Conservation (phyloP, 768 basidiomycete species). For the Russula foetens region DNA sequence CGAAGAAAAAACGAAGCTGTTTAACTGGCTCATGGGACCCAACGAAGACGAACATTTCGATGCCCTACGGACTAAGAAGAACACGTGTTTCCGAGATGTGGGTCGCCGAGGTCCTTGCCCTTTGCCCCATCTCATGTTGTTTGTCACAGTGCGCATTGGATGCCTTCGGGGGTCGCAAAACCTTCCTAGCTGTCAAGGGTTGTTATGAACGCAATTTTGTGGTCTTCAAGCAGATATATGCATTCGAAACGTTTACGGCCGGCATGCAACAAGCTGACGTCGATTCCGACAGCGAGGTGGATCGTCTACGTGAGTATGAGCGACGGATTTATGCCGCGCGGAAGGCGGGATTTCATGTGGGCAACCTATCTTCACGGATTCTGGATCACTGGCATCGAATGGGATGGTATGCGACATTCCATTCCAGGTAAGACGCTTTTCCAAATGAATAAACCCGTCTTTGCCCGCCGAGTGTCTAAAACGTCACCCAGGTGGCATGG, state of each 20-base stretch:
- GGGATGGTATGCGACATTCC: conserved; percentile 73
- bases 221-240: conserved; percentile 74
- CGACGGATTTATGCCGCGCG: conserved; percentile 59
- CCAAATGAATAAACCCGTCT: not conserved
- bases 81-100: conserved; percentile 76
- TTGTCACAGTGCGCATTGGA: conserved; percentile 52
- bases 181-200: conserved; percentile 77
- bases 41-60: conserved; percentile 74
- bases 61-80: conserved; percentile 68
- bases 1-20: conserved; percentile 71
- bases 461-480: not conserved
- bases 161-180: conserved; percentile 69
- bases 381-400: conserved; percentile 74
- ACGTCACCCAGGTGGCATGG: conserved; percentile 17
- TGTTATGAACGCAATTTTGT: conserved; percentile 84
- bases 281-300: conserved; percentile 43
- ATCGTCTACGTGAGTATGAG: conserved; percentile 64
- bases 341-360: conserved; percentile 59
- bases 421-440: conserved; percentile 41
- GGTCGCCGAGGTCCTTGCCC: conserved; percentile 1
- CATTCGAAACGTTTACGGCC: conserved; percentile 50
- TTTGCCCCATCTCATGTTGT: not conserved
- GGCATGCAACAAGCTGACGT: conserved; percentile 32
- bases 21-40: conserved; percentile 69
- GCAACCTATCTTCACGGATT: conserved; percentile 62